Evolutionary conservation across 2,329 filamentous ascomycete genomes (phyloP), one percentile per base, ranked within the genome.

Genomic region (Aspergillus transmontanensis): DNA sequence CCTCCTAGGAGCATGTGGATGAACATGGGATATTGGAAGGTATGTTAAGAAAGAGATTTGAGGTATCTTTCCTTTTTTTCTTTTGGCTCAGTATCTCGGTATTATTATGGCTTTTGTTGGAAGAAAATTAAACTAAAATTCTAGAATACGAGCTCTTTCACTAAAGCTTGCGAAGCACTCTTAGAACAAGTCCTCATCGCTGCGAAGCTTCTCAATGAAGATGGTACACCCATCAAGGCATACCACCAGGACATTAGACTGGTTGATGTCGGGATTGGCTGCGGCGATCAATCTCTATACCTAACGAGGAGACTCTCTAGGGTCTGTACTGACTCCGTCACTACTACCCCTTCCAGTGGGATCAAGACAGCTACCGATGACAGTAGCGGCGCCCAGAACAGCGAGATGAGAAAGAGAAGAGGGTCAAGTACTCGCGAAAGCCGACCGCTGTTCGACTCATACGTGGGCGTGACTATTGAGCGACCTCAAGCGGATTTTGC

Each of bases 1-100:
- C 81, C 82, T 1, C 75, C 81, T 2, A 68, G 72, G 6, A 80
- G 79, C n/a, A 85, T 87, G 85, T 88, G 86, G 85, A 88, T 88
- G 85, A 88, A 87, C 61, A 82, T 88, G 75, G 86, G 86, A 0
- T 87, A 85, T 64, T 88, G 86, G 86, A 82, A 81, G 71, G 82
- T 77, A 61, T 54, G 67, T 66, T 66, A 28, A 28, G 23, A 43
- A 36, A 46, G 16, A 12, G 9, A 16, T n/a, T 26, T 19, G 48
- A 51, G 30, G 2, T 7, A 28, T 28, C 26, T 28, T 28, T 6
- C 16, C 16, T 19, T 16, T 19, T 23, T 30, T 10, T 4, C 5
- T 28, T 30, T 16, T 16, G 10, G 14, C 34, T 6, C 34, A 36
- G 34, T 36, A 36, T 6, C 6, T 36, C 14, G 34, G 5, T 28